These are phyloP conservation scores for Spencermartinsiella ligniputridi DNA, from an alignment of 1,139 yeast genomes.

Conservation along the genomic window DNA sequence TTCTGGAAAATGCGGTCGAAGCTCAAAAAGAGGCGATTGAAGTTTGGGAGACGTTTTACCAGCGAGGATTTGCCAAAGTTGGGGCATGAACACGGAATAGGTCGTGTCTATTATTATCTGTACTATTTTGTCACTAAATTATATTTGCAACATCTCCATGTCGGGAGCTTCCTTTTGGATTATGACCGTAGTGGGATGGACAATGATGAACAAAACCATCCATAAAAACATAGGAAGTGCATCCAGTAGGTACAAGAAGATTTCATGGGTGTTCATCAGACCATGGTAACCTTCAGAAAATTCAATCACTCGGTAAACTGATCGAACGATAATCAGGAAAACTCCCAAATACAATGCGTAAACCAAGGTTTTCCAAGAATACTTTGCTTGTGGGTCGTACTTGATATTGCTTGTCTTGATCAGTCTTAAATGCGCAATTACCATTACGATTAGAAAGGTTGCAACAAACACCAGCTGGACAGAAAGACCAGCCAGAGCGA, in stretches of 20 bases:
- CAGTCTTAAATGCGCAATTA: slow-evolving; percentile 17
- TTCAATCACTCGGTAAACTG: slow-evolving; percentile 41
- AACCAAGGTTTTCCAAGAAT: slow-evolving; percentile 13
- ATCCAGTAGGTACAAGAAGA: slow-evolving; percentile 39
- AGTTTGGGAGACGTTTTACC: slow-evolving; percentile 77
- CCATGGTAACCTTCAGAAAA: slow-evolving; percentile 40
- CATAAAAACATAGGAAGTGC: slow-evolving; percentile 20
- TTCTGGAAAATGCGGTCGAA: slow-evolving; percentile 85
- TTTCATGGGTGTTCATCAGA: slow-evolving; percentile 36
- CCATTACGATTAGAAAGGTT: slow-evolving; percentile 25
- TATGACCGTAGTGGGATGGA: slow-evolving; percentile 1
- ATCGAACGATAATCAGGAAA: slow-evolving; percentile 38
- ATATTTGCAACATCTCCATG: neutral
- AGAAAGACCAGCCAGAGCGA: slow-evolving; percentile 26
- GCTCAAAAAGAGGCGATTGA: slow-evolving; percentile 94
- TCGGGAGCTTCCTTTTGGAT: neutral
- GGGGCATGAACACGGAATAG: neutral
- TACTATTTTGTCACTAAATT: too few relatives aligned
- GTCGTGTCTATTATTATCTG: neutral
- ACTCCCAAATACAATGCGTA: slow-evolving; percentile 30
- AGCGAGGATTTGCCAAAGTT: slow-evolving; percentile 16
- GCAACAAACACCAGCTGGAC: slow-evolving; percentile 40
- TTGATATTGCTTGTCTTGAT: slow-evolving; percentile 26
- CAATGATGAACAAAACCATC: neutral
- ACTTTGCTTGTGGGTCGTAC: slow-evolving; percentile 13